Percentiles rank a stretch among this genome's conserved stretches.
Evolutionary conservation across 495 filamentous ascomycete genomes (phyloP).

Genomic region (Pseudoneurospora amorphoporcata): DNA sequence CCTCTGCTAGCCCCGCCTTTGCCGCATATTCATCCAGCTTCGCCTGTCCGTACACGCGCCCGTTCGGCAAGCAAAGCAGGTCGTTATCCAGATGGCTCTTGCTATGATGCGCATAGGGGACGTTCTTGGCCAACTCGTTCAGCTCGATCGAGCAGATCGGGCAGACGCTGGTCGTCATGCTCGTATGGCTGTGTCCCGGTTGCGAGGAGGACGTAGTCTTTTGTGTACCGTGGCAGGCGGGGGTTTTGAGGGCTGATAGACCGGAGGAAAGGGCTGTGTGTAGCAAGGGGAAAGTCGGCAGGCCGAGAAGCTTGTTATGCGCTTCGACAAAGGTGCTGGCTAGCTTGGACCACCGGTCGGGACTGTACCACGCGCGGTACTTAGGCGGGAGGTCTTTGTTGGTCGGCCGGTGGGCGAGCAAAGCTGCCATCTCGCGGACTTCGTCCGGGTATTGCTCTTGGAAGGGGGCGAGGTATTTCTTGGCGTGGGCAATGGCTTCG

Average conservation of each 20-base stretch:
- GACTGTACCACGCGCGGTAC: conserved; percentile 54
- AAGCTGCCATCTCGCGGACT: conserved; percentile 61
- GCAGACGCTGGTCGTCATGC: conserved; percentile 49
- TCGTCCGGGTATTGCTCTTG: conserved; percentile 56
- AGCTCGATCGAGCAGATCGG: conserved; percentile 93
- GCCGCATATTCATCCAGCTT: conserved; percentile 64
- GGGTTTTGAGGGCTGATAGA: conserved; percentile 90
- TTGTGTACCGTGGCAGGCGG: conserved; percentile 61
- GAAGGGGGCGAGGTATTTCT: conserved; percentile 63
- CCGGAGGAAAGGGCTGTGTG: conserved; percentile 87
- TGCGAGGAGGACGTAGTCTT: conserved; percentile 11
- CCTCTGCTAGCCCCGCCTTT: conserved; percentile 54
- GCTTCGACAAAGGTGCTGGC: conserved; percentile 77
- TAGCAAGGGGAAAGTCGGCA: conserved; percentile 75
- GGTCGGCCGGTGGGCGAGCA: conserved; percentile 60
- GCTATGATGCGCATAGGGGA: conserved; percentile 89
- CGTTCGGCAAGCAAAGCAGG: conserved; percentile 77
- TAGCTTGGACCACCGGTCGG: conserved; percentile 60
- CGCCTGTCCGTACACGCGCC: conserved; percentile 70
- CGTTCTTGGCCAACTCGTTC: conserved; percentile 75
- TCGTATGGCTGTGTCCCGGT: conserved; percentile 18
- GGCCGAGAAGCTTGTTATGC: conserved; percentile 75
- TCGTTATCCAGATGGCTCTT: conserved; percentile 84
- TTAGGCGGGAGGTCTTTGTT: conserved; percentile 33
- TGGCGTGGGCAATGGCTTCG: conserved; percentile 73